phyloP scores from a whole-genome alignment of 164 flowering plant species.

The Stephania japonica region DNA sequence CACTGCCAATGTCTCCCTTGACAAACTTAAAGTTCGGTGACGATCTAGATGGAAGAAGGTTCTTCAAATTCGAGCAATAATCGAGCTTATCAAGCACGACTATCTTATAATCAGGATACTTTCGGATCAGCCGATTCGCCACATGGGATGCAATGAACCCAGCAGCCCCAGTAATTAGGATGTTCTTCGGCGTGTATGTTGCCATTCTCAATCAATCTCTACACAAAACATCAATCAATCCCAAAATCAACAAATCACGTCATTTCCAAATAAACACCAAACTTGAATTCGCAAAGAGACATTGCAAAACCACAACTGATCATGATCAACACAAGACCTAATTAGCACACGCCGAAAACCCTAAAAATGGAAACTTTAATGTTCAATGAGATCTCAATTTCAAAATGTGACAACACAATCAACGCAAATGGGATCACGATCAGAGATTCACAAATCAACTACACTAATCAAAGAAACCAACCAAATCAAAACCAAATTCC shows the following conservation, averaged over 20 bases:
- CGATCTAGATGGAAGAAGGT: slow-evolving; percentile 9
- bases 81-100: slow-evolving; percentile 13
- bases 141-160: slow-evolving; percentile 21
- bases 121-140: slow-evolving; percentile 14
- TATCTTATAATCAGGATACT: slow-evolving; percentile 12
- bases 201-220: slow-evolving; percentile 14
- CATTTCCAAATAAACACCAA: no score
- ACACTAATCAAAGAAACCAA: background rate
- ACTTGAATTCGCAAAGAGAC: no score
- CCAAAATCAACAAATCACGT: no score
- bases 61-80: slow-evolving; percentile 16
- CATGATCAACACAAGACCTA: background rate
- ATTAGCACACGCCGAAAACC: background rate
- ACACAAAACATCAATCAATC: background rate
- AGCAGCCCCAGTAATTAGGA: slow-evolving; percentile 20
- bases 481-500: background rate
- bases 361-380: background rate
- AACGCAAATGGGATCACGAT: background rate
- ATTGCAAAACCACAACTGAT: background rate
- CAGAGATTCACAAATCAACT: background rate
- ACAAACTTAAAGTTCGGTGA: slow-evolving; percentile 13
- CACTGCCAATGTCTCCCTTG: slow-evolving; percentile 14
- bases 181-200: slow-evolving; percentile 17
- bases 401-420: background rate
- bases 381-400: background rate